Base-by-base conservation (phyloP, 768 basidiomycete species). In the Lepiota venenata region DNA sequence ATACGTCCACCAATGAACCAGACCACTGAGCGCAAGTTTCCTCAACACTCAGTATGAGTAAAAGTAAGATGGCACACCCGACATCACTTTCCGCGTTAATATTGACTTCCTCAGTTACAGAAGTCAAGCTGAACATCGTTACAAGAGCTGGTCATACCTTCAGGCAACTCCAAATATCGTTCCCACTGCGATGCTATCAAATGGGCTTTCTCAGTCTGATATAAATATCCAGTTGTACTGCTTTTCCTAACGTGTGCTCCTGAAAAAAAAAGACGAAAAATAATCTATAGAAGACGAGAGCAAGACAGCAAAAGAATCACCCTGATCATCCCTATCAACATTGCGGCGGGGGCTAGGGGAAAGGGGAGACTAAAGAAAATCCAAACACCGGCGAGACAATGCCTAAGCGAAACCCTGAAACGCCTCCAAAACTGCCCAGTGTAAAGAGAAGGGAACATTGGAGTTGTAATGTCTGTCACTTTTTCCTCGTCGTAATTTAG, bases 1-100 rank as follows among this genome's bases (percentile, higher is more conserved):
- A 51, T 25, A 51, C 35, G 21, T 42, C 40, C 11, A 40, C 9
- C 32, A 42, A 8, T 11, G 50, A 7, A 32, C 50, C 50, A 10
- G 50, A 51, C 14, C 50, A 25, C 2, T 51, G n/a, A n/a, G n/a
- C n/a, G 18, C 4, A 41, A 3, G 37, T n/a, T 18, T n/a, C 10
- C 8, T 18, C 16, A 14, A 15, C 8, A 9, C 6, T 10, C n/a
- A n/a, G 3, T 32, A 27, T 32, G 21, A 32, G 3, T 42, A 32
- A 14, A 35, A 27, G 21, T 8, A 45, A 3, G 2, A 32, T n/a
- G 9, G 27, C 63, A 2, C 38, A 68, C 62, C 71, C 71, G 10
- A 38, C 51, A 45, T 69, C 68, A 42, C 58, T 63, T 27, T 74
- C 72, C 7, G 73, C 70, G 55, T 74, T 63, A 57, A 74, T 59